Evolutionary conservation across 108 stramenopile species (phyloP), one percentile per base, ranked within the genome.

Genomic region (Skeletonema grethae): DNA sequence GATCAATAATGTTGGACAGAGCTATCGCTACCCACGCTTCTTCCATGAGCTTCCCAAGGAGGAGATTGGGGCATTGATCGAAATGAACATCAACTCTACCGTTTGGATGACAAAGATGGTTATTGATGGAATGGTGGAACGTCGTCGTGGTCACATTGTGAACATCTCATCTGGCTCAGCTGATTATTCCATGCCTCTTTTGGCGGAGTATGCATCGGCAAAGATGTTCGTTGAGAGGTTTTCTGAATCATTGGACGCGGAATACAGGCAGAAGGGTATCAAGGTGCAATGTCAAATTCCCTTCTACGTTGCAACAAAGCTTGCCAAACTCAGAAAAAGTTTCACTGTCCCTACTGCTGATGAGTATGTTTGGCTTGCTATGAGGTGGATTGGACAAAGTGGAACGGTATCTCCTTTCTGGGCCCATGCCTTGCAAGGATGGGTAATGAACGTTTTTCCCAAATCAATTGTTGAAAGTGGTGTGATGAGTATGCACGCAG

Each of bases 1-100:
- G 69, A 87, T 99, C 63, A 99, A 99, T 87, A 99, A 98, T 75
- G 99, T 99, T n/a, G 99, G 99, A 53, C 87, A 97, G 32, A 88
- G 89, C 66, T 99, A 99, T 83, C 91, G 94, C 7, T 97, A 94
- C 79, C 96, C 98, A 7, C 90, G 92, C 75, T 98, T 82, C 90
- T 99, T 97, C 79, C 82, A 97, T 70, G 99, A 99, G 76, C 80
- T 99, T 46, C 72, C 88, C 24, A 87, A 94, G 41, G 85, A 87
- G 41, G 90, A 95, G 63, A 86, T 94, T 35, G 75, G 67, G 15
- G 61, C 80, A 53, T 63, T 96, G 64, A 81, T 93, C 67, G 91
- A 84, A 18, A 93, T 99, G 91, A 99, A 99, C 72, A 92, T 99
- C 59, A 89, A 96, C 62, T 96, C 97, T 20, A 96, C 97, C 12